Evolutionary conservation across 23 red algal genomes (phyloP).

Genomic region (Gracilariopsis chorda): DNA sequence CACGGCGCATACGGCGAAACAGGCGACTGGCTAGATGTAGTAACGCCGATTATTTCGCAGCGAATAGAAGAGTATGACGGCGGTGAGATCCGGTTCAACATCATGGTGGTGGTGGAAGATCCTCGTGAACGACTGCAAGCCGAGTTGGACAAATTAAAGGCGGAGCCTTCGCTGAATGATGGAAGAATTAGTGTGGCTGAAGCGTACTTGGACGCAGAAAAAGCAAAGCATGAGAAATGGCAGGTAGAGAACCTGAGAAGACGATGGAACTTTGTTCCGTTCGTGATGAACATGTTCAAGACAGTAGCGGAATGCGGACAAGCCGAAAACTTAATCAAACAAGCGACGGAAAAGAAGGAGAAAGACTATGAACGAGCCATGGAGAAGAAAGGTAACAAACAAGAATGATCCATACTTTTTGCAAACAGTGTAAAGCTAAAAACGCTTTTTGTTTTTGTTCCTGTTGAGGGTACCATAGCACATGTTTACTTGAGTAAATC

Average conservation of each 20-base stretch:
- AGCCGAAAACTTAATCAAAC: conserved; percentile 15
- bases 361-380: conserved; percentile 23
- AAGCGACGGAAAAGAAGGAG: conserved; percentile 51
- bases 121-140: conserved; percentile 12
- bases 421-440: too few species aligned
- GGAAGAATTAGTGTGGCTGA: neutral
- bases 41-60: conserved; percentile 60
- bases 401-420: neutral
- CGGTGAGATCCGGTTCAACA: conserved; percentile 86
- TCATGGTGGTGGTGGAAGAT: conserved; percentile 86
- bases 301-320: conserved; percentile 51
- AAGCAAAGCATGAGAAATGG: conserved; percentile 35
- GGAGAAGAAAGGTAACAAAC: conserved; percentile 6
- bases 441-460: too few species aligned
- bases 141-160: neutral
- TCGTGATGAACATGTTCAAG: conserved; percentile 59
- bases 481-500: too few species aligned
- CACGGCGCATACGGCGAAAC: conserved; percentile 14
- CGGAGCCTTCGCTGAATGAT: neutral
- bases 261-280: conserved; percentile 66
- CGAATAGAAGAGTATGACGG: conserved; percentile 66
- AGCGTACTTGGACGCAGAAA: neutral
- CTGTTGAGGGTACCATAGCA: too few species aligned
- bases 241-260: conserved; percentile 36
- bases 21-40: conserved; percentile 64